These are phyloP conservation scores for Asterionellopsis glacialis DNA, from an alignment of 108 stramenopile species.

Conservation along the genomic window DNA sequence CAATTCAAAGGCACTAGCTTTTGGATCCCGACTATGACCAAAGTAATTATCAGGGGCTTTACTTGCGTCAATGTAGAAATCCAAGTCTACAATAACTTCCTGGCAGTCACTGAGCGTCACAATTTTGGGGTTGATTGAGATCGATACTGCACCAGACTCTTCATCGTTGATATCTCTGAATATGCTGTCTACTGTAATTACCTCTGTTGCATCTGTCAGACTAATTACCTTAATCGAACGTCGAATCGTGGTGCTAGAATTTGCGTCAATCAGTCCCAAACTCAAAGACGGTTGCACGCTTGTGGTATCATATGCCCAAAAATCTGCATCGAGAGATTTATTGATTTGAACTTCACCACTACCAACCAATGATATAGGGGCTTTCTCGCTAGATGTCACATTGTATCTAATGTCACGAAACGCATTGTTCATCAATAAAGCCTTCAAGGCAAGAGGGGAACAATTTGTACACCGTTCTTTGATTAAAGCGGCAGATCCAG, in stretches of 20 bases:
- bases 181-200: background rate
- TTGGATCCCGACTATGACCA: background rate
- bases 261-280: constrained; percentile 22
- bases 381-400: background rate
- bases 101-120: background rate
- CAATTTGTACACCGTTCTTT: constrained; percentile 17
- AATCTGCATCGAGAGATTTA: constrained; percentile 16
- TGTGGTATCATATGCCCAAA: constrained; percentile 23
- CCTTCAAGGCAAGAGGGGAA: constrained; percentile 25
- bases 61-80: constrained; percentile 11
- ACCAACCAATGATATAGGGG: constrained; percentile 20
- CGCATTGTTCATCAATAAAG: constrained; percentile 27
- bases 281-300: constrained; percentile 19
- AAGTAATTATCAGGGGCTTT: constrained; percentile 18
- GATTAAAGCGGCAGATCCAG: constrained; percentile 73
- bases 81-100: constrained; percentile 7
- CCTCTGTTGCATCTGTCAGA: background rate
- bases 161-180: background rate
- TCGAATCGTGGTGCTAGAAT: background rate
- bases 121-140: background rate
- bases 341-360: constrained; percentile 25
- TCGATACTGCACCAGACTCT: background rate
- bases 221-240: background rate
- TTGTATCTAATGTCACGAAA: constrained; percentile 7
- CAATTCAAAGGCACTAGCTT: background rate